Conservation (phyloP, 805 yeast species). For the Wickerhamiella nectarea region DNA sequence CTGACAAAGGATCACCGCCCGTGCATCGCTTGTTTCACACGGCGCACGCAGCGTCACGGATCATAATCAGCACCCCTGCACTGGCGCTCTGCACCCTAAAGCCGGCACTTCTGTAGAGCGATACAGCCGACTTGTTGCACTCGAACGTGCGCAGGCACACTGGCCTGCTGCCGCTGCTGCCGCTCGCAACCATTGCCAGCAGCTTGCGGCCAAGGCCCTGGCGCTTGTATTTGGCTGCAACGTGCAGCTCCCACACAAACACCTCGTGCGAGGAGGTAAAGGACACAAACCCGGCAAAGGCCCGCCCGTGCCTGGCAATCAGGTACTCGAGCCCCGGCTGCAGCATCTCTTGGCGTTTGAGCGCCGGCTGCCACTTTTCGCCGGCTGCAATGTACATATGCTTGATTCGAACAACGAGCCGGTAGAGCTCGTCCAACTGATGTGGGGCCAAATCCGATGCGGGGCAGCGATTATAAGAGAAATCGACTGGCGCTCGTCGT, state of each 20-base stretch:
- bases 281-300: not conserved
- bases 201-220: constrained; percentile 18
- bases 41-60: too few species aligned
- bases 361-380: constrained; percentile 19
- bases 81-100: constrained; percentile 3
- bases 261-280: not conserved
- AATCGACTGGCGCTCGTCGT: too few species aligned
- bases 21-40: too few species aligned
- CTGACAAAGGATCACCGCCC: too few species aligned
- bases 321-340: constrained; percentile 14
- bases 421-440: constrained; percentile 15
- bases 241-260: constrained; percentile 24
- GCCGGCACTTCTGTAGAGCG: constrained; percentile 18
- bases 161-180: not conserved
- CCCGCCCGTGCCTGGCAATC: not conserved
- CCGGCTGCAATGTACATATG: constrained; percentile 19
- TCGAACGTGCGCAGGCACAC: constrained; percentile 20
- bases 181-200: constrained; percentile 12
- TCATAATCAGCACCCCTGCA: too few species aligned
- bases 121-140: constrained; percentile 17
- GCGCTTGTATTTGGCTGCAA: constrained; percentile 12
- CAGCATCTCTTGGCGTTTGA: constrained; percentile 20
- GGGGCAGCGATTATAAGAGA: too few species aligned
- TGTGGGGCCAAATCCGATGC: not conserved
- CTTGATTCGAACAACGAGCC: constrained; percentile 17